Base-by-base conservation (phyloP, 768 basidiomycete species). In the Xerocomus potaroensis region DNA sequence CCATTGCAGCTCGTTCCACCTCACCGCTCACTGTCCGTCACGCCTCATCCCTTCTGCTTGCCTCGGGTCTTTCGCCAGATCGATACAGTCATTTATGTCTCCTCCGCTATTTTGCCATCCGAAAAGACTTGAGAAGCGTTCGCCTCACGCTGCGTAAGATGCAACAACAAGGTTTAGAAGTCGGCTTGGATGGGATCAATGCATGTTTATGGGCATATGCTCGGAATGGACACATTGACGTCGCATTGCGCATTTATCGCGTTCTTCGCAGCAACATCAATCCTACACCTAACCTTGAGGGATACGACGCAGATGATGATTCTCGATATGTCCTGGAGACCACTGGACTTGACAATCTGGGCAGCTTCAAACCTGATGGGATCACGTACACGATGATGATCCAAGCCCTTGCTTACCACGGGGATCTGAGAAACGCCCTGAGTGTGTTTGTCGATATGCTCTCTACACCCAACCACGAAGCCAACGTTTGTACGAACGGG, bases 201-300 rank as follows among this genome's bases (percentile, higher is more conserved):
- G 73, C 79, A 7, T 80, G 77, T 55, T 67, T 92, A 8, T 85
- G 80, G 81, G 83, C 83, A 0, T 90, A 78, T 62, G 77, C 76
- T 15, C 68, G 68, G 30, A 74, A 73, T 41, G 65, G 69, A 12
- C 76, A 73, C 16, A 55, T 81, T 18, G 79, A 84, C 44, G 51
- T 84, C n/a, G 80, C 79, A 2, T 60, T 65, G 47, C 69, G 71
- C 50, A 75, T 91, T 24, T 92, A 90, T 55, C 77, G 77, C 26
- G 54, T 82, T 8, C 71, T 91, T 15, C 75, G 83, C 34, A 70
- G 79, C 54, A 79, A 81, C 43, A 54, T 72, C 21, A 50, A 64
- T 5, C 73, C 73, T 3, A 71, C 72, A 42, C 51, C 55, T 4
- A 52, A 67, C 35, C 44, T 53, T 8, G 69, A 59, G 5, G 61